Conservation (phyloP, 2,329 filamentous ascomycete species). For the Fusarium buxicola region DNA sequence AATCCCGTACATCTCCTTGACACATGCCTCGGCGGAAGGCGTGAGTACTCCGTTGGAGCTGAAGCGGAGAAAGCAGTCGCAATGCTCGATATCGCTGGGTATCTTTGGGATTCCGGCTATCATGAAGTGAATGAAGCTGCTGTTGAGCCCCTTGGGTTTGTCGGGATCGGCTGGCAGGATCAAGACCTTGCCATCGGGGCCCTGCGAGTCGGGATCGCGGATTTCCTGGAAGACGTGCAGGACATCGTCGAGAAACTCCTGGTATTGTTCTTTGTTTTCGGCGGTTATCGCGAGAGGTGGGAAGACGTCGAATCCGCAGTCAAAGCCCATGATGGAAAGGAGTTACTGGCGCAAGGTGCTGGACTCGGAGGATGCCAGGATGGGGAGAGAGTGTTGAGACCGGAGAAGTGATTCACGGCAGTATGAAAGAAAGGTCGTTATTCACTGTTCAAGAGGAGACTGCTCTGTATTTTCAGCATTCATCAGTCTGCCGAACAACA, state of each 20-base stretch:
- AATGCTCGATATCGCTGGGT: background rate
- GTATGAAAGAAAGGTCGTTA: too few species aligned
- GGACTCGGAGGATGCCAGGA: too few species aligned
- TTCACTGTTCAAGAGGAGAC: too few species aligned
- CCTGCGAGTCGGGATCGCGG: too few species aligned
- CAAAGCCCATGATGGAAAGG: background rate
- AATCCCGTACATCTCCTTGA: background rate
- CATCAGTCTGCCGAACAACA: background rate
- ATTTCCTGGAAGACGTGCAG: background rate
- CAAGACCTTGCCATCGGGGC: background rate
- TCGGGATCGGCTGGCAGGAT: background rate
- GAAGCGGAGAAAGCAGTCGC: slow-evolving; percentile 14
- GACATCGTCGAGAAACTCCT: background rate
- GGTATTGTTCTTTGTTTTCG: background rate
- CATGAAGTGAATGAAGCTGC: slow-evolving; percentile 1
- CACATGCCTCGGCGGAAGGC: background rate
- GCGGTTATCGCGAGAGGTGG: background rate
- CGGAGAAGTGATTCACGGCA: background rate
- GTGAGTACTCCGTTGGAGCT: background rate
- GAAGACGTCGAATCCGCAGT: slow-evolving; percentile 21
- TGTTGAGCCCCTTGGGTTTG: background rate
- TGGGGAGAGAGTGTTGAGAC: background rate
- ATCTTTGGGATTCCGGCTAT: background rate
- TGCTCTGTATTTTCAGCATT: background rate
- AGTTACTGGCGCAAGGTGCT: too few species aligned